phyloP scores from a whole-genome alignment of 305 asterid species.

The Fraxinus sp. region DNA sequence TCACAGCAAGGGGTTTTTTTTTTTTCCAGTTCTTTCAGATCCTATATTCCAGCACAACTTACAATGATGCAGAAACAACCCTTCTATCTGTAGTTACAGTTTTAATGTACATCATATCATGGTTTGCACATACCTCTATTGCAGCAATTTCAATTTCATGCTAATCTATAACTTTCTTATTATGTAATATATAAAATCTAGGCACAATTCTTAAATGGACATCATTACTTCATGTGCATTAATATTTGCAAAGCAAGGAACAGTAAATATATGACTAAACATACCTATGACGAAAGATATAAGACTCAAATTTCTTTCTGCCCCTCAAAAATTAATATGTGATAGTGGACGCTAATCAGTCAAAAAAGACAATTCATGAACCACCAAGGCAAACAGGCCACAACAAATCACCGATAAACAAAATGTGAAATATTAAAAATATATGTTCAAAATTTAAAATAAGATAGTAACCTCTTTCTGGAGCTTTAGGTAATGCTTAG shows the following conservation, averaged over 20 bases:
- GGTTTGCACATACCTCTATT: background rate
- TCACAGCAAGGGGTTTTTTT: background rate
- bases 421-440: background rate
- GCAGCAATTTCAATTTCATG: background rate
- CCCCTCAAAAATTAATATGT: background rate
- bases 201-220: background rate
- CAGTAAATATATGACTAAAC: background rate
- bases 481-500: constrained; percentile 66
- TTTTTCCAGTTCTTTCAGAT: background rate
- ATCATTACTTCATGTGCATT: background rate
- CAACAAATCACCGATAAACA: background rate
- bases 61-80: background rate
- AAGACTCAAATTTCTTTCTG: constrained; percentile 3
- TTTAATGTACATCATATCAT: background rate
- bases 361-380: background rate
- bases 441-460: background rate
- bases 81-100: background rate
- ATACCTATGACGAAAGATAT: background rate
- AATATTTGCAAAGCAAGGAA: background rate
- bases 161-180: background rate
- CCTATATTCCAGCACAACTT: background rate
- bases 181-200: background rate
- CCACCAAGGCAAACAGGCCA: background rate
- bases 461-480: constrained; percentile 72
- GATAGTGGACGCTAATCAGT: background rate